Evolutionary conservation across 2,329 filamentous ascomycete genomes (phyloP), one percentile per base, ranked within the genome.

Genomic region (Fusarium floridanum): DNA sequence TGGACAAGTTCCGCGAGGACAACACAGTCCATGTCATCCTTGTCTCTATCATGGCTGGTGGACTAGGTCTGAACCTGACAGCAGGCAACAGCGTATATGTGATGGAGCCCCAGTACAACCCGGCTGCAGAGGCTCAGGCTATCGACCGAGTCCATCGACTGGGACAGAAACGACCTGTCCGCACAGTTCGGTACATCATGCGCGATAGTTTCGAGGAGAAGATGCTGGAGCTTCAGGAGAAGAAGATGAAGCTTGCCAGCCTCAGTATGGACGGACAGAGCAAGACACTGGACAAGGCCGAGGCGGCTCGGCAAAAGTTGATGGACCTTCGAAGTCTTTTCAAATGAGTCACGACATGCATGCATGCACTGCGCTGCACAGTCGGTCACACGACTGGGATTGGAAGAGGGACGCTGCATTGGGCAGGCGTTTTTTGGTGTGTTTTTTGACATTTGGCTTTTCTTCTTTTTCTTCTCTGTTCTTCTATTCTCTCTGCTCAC

Each of bases 51-150:
- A 95, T 92, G 80, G 96, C 96, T 0, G 97, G 96, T 73, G 96
- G 97, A 20, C 89, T 98, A 17, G 96, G 96, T 16, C 91, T 98
- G 43, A 98, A 98, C 80, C 86, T 98, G 64, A 98, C 95, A 0
- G 88, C 94, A 0, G 96, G 93, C 36, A 97, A 92, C 80, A 93
- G 90, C 65, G 96, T 97, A 16, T 98, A 97, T 81, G 93, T 98
- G 78, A 98, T 99, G 96, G 97, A 99, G 82, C 97, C 97, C 6
- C 95, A 98, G 80, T 99, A 96, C 85, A 99, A 99, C 79, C 97
- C 97, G 0, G 95, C 95, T 0, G 95, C 95, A 0, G 96, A 99
- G 82, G 94, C 95, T 6, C 97, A 99, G 84, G 97, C 97, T 2
- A 89, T 98, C 9, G 97, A 98, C 81, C 94, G 97, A 34, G 94